Evolutionary conservation across 768 basidiomycete genomes (phyloP).

Genomic region (Pulveroboletus sp.): DNA sequence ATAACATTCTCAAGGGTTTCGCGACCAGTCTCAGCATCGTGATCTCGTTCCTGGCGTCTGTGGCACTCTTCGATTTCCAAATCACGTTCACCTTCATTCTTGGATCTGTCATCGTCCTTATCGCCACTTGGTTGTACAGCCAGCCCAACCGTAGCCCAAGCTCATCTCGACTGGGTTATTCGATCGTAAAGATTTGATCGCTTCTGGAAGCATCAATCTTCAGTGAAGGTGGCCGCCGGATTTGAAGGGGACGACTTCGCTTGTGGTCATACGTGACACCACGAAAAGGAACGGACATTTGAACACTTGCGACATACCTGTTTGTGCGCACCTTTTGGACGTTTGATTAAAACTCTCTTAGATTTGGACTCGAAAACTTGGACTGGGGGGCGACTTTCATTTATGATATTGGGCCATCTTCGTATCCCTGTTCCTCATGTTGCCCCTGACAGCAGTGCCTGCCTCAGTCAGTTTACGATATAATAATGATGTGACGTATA

Average conservation of each 20-base stretch:
- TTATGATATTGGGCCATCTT: slow-evolving; percentile 19
- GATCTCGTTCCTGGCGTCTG: slow-evolving; percentile 89
- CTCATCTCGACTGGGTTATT: slow-evolving; percentile 26
- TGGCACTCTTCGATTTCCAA: slow-evolving; percentile 84
- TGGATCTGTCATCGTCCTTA: slow-evolving; percentile 78
- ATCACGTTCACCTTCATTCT: slow-evolving; percentile 84
- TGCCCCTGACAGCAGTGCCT: slow-evolving; percentile 6
- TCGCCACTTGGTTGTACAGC: slow-evolving; percentile 91
- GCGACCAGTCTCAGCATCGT: slow-evolving; percentile 93
- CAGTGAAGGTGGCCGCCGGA: not conserved
- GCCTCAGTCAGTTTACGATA: slow-evolving; percentile 22
- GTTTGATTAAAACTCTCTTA: slow-evolving; percentile 16
- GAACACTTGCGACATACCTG: slow-evolving; percentile 20
- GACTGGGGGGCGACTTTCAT: slow-evolving; percentile 18
- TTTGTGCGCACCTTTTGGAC: slow-evolving; percentile 21
- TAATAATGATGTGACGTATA: slow-evolving; percentile 24
- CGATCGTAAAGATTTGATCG: slow-evolving; percentile 21
- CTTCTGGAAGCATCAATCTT: slow-evolving; percentile 3
- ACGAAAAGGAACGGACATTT: not conserved
- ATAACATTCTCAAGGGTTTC: slow-evolving; percentile 91
- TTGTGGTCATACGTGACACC: slow-evolving; percentile 2
- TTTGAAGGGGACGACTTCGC: slow-evolving; percentile 1
- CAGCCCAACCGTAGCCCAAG: slow-evolving; percentile 43
- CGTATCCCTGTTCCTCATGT: slow-evolving; percentile 7
- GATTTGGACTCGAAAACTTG: slow-evolving; percentile 25